These are phyloP conservation scores for Zizania latifolia DNA, from an alignment of 176 grass and related monocot genomes.

Conservation along the genomic window DNA sequence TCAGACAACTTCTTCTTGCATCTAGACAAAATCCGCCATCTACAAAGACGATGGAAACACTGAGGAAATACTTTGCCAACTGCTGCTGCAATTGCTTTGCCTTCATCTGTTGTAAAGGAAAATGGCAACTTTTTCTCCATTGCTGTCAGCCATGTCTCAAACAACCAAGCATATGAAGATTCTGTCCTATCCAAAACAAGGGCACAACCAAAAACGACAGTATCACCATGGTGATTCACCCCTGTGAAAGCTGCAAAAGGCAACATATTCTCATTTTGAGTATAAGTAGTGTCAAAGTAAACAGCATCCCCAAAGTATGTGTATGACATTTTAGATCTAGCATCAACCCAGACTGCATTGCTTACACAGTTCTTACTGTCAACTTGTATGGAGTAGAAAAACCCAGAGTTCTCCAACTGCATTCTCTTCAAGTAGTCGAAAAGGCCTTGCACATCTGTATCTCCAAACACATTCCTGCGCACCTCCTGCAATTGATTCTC, in stretches of 20 bases:
- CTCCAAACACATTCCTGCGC: slow-evolving; percentile 70
- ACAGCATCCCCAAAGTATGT: slow-evolving; percentile 83
- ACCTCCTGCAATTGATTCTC: slow-evolving; percentile 58
- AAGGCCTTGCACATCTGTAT: slow-evolving; percentile 48
- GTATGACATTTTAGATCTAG: slow-evolving; percentile 79
- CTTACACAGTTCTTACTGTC: slow-evolving; percentile 72
- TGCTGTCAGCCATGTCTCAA: slow-evolving; percentile 80
- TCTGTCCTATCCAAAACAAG: slow-evolving; percentile 71
- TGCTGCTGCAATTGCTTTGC: slow-evolving; percentile 53
- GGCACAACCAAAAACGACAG: slow-evolving; percentile 78
- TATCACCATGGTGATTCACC: slow-evolving; percentile 76
- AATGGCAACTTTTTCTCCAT: slow-evolving; percentile 58
- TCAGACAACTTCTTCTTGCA: slow-evolving; percentile 88
- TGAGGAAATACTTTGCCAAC: slow-evolving; percentile 74
- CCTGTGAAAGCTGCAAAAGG: slow-evolving; percentile 81
- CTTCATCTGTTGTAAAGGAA: slow-evolving; percentile 83
- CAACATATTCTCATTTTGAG: slow-evolving; percentile 64
- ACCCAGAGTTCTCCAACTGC: slow-evolving; percentile 67
- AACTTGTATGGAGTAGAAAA: slow-evolving; percentile 70
- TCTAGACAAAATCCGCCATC: slow-evolving; percentile 85
- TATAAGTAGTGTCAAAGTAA: slow-evolving; percentile 79
- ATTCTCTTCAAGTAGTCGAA: slow-evolving; percentile 68
- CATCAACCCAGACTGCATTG: slow-evolving; percentile 86
- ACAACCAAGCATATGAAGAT: slow-evolving; percentile 69
- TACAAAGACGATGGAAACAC: slow-evolving; percentile 79